Percentiles rank a stretch among this genome's conserved stretches.
Evolutionary conservation across 78 protist species (phyloP).

Genomic region (Mastigamoeba balamuthi): DNA sequence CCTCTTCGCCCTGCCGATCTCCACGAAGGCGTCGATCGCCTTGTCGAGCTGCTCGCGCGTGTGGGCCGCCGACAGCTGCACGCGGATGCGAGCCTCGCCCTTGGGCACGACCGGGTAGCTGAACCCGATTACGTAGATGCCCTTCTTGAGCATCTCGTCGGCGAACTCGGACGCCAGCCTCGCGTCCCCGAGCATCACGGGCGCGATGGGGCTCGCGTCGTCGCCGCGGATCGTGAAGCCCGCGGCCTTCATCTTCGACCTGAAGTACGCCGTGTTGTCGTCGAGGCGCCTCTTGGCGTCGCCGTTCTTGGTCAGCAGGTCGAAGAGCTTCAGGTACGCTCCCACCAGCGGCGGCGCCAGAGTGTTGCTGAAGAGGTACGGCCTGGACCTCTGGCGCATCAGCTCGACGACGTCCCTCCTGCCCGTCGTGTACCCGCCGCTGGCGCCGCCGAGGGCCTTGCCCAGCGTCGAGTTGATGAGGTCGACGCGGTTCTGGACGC

Average conservation of each 20-base stretch:
- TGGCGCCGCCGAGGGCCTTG: conserved; percentile 71
- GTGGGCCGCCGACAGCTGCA: conserved; percentile 72
- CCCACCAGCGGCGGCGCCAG: conserved; percentile 66
- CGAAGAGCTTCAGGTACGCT: conserved; percentile 26
- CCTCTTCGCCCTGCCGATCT: conserved; percentile 13
- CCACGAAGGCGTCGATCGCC: conserved; percentile 47
- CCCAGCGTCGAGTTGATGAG: conserved; percentile 67
- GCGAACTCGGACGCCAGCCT: conserved; percentile 52
- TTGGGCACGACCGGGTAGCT: conserved; percentile 32
- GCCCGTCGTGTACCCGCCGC: conserved; percentile 76
- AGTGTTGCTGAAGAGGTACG: conserved; percentile 71
- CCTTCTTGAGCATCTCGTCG: conserved; percentile 45
- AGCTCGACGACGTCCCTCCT: conserved; percentile 24
- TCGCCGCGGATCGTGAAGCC: conserved; percentile 41
- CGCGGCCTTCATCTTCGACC: conserved; percentile 43
- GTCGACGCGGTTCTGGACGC: conserved; percentile 29
- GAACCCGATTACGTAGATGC: conserved; percentile 69
- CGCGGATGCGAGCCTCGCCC: conserved; percentile 62
- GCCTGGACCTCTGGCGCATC: conserved; percentile 56
- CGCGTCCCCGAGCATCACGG: conserved; percentile 72
- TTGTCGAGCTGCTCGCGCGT: conserved; percentile 27
- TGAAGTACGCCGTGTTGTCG: conserved; percentile 44
- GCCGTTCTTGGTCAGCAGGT: background rate
- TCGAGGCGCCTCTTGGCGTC: background rate
- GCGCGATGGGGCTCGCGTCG: conserved; percentile 52